Percentiles rank a stretch among this genome's conserved stretches.
Conservation (phyloP, 371 early-diverging fungal species). For the Mortierella sp. region DNA sequence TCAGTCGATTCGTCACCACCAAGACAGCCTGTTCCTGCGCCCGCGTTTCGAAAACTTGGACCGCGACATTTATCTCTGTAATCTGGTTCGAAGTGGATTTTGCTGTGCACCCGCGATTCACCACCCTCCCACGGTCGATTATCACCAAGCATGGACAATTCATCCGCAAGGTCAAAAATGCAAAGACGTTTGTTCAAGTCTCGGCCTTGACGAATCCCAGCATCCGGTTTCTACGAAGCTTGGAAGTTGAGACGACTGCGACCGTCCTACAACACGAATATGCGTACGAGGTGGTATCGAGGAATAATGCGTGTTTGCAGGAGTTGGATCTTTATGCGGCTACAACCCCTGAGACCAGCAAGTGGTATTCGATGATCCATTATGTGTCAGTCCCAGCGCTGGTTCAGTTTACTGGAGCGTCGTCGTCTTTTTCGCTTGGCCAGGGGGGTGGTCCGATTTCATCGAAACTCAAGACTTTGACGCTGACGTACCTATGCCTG, state of each 20-base stretch:
- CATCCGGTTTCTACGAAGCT: not conserved
- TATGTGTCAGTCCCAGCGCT: not conserved
- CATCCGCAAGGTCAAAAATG: not conserved
- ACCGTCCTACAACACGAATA: not conserved
- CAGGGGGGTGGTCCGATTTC: not conserved
- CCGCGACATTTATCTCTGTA: not conserved
- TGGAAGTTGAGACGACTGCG: not conserved
- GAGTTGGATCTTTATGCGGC: not conserved
- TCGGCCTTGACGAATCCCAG: not conserved
- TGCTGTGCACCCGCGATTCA: not conserved
- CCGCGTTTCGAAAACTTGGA: not conserved
- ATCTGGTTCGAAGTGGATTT: slow-evolving; percentile 7
- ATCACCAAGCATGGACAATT: not conserved
- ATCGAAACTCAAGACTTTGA: not conserved
- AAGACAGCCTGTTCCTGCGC: not conserved
- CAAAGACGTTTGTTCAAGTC: not conserved
- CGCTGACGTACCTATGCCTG: not conserved
- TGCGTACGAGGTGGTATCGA: not conserved
- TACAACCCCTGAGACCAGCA: not conserved
- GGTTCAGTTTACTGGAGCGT: not conserved
- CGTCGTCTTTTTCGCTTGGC: no score
- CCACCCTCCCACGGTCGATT: not conserved
- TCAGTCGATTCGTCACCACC: not conserved
- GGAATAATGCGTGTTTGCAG: not conserved
- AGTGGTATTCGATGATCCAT: not conserved